These are phyloP conservation scores for Ascochyta viciae-villosae DNA, from an alignment of 2,329 filamentous ascomycete genomes.

Conservation along the genomic window DNA sequence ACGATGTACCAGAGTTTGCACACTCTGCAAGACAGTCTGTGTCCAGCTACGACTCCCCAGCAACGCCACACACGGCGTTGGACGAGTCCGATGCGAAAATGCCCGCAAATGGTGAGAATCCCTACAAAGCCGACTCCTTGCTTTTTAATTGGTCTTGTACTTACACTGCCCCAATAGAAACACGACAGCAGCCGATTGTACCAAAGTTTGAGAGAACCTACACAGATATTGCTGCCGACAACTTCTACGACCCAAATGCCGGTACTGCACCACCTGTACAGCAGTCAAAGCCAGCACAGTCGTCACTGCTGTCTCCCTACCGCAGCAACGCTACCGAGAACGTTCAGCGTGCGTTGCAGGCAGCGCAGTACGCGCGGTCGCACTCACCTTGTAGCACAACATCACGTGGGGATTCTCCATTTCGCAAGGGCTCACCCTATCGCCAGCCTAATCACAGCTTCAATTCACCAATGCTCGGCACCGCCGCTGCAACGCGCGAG, in stretches of 20 bases:
- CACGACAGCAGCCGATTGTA: slow-evolving; percentile 49
- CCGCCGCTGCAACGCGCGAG: slow-evolving; percentile 67
- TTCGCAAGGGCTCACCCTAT: slow-evolving; percentile 69
- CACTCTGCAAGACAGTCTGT: slow-evolving; percentile 65
- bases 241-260: slow-evolving; percentile 79
- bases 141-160: slow-evolving; percentile 72
- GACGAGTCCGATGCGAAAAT: slow-evolving; percentile 62
- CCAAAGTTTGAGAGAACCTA: slow-evolving; percentile 86
- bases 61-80: slow-evolving; percentile 65
- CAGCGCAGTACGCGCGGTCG: slow-evolving; percentile 74
- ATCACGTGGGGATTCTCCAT: slow-evolving; percentile 78
- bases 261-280: slow-evolving; percentile 56
- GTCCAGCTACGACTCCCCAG: slow-evolving; percentile 67
- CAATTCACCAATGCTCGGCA: slow-evolving; percentile 56
- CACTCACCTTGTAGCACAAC: slow-evolving; percentile 61
- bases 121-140: slow-evolving; percentile 52
- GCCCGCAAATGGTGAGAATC: slow-evolving; percentile 62
- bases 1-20: slow-evolving; percentile 59
- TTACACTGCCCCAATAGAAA: slow-evolving; percentile 63
- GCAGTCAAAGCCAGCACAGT: slow-evolving; percentile 58
- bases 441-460: slow-evolving; percentile 54
- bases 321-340: slow-evolving; percentile 55
- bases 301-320: slow-evolving; percentile 58
- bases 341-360: slow-evolving; percentile 78
- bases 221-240: slow-evolving; percentile 84